A percentile compares a stretch with the other conserved stretches of the same genome.
Evolutionary conservation across 2,329 filamentous ascomycete genomes (phyloP).

Genomic region (Exophiala xenobiotica): DNA sequence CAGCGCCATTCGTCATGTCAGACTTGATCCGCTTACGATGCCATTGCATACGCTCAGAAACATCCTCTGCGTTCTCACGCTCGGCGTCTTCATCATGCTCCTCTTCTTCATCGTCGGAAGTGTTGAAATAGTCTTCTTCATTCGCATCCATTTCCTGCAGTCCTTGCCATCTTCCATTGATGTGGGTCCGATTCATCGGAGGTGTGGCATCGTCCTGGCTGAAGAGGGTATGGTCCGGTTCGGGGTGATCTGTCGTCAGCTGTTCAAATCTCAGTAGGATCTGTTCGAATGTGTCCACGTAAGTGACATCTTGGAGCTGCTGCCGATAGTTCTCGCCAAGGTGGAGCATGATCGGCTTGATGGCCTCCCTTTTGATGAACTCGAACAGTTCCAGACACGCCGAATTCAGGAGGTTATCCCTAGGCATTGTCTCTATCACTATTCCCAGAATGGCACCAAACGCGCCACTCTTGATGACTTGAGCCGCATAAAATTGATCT

Average conservation of each 20-base stretch:
- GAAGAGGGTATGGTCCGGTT: conserved; percentile 65
- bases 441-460: conserved; percentile 84
- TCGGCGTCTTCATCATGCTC: conserved; percentile 41
- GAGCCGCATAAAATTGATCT: conserved; percentile 86
- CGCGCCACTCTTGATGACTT: conserved; percentile 71
- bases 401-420: conserved; percentile 90
- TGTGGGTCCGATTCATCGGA: conserved; percentile 44
- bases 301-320: conserved; percentile 70
- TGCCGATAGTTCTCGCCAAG: conserved; percentile 82
- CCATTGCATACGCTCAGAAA: conserved; percentile 26
- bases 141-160: conserved; percentile 80
- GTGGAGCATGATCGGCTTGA: conserved; percentile 79
- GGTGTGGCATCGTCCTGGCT: conserved; percentile 65
- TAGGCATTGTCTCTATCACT: conserved; percentile 78
- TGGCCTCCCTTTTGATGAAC: conserved; percentile 76
- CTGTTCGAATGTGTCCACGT: conserved; percentile 79
- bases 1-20: conserved; percentile 56
- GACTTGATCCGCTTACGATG: conserved; percentile 25
- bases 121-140: conserved; percentile 93
- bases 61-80: conserved; percentile 16
- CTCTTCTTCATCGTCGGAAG: conserved; percentile 82
- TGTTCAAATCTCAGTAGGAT: conserved; percentile 78
- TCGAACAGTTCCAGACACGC: conserved; percentile 94
- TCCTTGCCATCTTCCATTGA: conserved; percentile 64
- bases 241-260: conserved; percentile 62